Evolutionary conservation across 495 filamentous ascomycete species (phyloP), one percentile per base, ranked within the genome.

Genomic region (Staphylotrichum longicolle): DNA sequence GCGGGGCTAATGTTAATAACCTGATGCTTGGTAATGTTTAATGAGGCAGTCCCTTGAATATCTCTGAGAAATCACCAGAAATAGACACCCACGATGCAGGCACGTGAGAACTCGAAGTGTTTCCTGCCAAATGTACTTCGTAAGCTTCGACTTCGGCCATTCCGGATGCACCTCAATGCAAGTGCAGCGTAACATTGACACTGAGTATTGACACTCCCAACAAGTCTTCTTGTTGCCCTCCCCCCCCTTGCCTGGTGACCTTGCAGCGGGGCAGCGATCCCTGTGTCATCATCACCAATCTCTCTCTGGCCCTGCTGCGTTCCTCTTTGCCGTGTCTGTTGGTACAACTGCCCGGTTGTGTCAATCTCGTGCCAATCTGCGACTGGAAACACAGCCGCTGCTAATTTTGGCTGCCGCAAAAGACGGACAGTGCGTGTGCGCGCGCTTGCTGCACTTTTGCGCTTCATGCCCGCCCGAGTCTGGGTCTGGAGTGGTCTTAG

Each of bases 221-320:
- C 20, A 27, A 27, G 20, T 27, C 20, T 27, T 27, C 20, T 27
- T 27, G 20, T 27, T 27, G 20, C 20, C 37, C 10, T 39, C 37
- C 12, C 7, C 14, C 44, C 44, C 44, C 12, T 46, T 15, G 50
- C 12, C 27, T 46, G 20, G 54, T 44, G 14, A 27, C n/a, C 20
- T 20, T 4, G 20, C 11, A 32, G 35, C 41, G 39, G 39, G 34
- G 61, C 42, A 48, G 40, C 15, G 40, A 48, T 12, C 39, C 32
- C 48, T 44, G 27, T 54, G 14, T 37, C 40, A 54, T 55, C 45
- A 45, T 44, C 48, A 55, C 7, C 54, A 57, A 46, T 63, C 40
- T 49, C 44, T 44, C 45, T 39, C 37, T 39, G 37, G 37, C 37
- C 10, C 6, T 10, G 10, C 37, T 39, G 37, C 37, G 37, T 10